Conservation (phyloP, 2,329 filamentous ascomycete species). For the Hypoxylon sp. region DNA sequence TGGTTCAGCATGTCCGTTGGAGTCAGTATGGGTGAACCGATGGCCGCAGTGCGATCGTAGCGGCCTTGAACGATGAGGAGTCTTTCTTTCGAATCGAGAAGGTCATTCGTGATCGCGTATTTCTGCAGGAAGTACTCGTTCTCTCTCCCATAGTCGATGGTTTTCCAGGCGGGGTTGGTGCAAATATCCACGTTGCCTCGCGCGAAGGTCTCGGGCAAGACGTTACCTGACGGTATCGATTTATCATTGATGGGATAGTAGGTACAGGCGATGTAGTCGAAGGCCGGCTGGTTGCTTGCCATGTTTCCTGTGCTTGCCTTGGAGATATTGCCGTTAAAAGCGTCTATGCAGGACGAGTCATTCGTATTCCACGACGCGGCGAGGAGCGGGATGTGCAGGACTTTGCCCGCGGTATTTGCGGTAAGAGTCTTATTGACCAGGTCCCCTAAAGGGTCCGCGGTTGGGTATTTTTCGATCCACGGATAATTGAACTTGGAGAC, state of each 20-base stretch:
- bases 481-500: constrained; percentile 44
- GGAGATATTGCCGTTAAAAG: constrained; percentile 36
- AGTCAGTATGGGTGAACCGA: constrained; percentile 37
- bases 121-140: constrained; percentile 45
- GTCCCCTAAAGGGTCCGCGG: constrained; percentile 31
- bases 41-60: constrained; percentile 36
- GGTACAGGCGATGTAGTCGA: constrained; percentile 29
- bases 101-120: constrained; percentile 30
- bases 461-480: constrained; percentile 35
- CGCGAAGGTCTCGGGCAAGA: constrained; percentile 35
- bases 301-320: constrained; percentile 20
- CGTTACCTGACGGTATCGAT: constrained; percentile 35
- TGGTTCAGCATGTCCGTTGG: constrained; percentile 29
- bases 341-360: constrained; percentile 32
- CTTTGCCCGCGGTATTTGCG: constrained; percentile 26
- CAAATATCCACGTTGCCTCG: constrained; percentile 37
- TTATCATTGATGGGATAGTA: constrained; percentile 40
- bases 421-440: constrained; percentile 32
- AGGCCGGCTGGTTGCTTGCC: constrained; percentile 29
- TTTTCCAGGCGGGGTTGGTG: constrained; percentile 21
- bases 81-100: constrained; percentile 28
- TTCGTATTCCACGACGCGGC: constrained; percentile 36
- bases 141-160: constrained; percentile 30
- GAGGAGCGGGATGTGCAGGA: constrained; percentile 40
- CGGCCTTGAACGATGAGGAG: constrained; percentile 39